Evolutionary conservation across 169 alveolate genomes (phyloP).

Genomic region (Eimeria sp.): DNA sequence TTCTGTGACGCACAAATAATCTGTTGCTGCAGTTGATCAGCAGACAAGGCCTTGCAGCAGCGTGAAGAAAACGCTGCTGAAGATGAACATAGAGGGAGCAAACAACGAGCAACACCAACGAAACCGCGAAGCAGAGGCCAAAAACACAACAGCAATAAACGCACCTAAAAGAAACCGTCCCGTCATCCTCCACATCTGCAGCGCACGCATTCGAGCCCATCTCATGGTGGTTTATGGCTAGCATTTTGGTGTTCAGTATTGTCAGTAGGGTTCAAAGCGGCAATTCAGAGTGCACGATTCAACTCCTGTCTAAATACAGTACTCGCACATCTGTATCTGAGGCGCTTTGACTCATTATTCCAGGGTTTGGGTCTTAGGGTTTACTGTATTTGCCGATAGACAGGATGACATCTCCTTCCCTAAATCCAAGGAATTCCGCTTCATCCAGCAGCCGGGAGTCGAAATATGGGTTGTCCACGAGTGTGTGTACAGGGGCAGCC

Average conservation of each 20-base stretch:
- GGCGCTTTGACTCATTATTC: background rate
- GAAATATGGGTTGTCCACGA: constrained; percentile 31
- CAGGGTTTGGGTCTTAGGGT: constrained; percentile 8
- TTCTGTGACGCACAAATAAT: background rate
- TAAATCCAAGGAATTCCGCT: constrained; percentile 64
- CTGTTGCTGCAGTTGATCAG: background rate
- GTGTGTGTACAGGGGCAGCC: background rate
- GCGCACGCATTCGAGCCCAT: background rate
- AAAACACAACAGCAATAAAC: background rate
- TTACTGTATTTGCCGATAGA: constrained; percentile 86
- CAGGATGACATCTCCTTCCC: constrained; percentile 87
- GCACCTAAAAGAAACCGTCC: constrained; percentile 90
- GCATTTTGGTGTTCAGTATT: background rate
- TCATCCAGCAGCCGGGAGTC: constrained; percentile 2
- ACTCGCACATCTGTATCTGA: no score
- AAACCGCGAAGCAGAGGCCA: background rate
- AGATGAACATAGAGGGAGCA: background rate
- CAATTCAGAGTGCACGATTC: background rate
- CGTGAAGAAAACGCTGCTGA: background rate
- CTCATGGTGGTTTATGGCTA: constrained; percentile 10
- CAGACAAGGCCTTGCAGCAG: background rate
- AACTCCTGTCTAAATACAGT: background rate
- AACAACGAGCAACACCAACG: background rate
- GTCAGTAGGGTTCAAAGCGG: background rate
- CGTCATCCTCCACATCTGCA: constrained; percentile 91